Conservation (phyloP, 306 rosid species). For the Pyrus communis region DNA sequence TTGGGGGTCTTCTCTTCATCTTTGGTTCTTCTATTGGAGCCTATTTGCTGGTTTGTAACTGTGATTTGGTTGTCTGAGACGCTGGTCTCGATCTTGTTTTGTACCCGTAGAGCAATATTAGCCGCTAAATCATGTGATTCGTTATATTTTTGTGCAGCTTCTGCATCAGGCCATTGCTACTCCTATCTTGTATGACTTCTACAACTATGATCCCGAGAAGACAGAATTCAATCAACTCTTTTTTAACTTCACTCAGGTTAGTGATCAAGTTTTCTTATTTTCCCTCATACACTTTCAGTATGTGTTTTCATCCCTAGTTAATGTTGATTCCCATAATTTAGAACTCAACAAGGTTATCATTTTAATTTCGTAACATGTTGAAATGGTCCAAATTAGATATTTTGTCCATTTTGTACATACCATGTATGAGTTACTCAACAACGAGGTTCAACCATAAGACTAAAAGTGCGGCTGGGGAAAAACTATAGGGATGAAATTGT, state of each 20-base stretch:
- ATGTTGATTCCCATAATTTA: background rate
- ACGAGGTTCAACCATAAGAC: background rate
- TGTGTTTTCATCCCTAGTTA: background rate
- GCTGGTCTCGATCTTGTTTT: background rate
- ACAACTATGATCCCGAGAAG: constrained; percentile 53
- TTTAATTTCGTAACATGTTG: background rate
- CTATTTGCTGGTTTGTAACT: constrained; percentile 43
- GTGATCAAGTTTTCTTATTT: background rate
- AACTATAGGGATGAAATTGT: background rate
- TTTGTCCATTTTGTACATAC: background rate
- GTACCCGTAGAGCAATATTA: background rate
- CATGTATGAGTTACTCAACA: background rate
- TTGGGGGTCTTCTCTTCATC: constrained; percentile 53
- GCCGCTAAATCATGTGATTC: background rate
- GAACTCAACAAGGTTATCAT: background rate
- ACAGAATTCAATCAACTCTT: constrained; percentile 52
- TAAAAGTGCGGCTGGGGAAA: background rate
- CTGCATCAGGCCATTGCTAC: constrained; percentile 47
- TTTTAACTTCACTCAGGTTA: constrained; percentile 56
- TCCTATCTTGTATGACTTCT: constrained; percentile 60
- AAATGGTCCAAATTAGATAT: background rate
- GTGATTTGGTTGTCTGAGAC: background rate
- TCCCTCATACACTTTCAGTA: background rate
- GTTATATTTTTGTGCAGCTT: constrained; percentile 29
- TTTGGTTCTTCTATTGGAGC: constrained; percentile 55